phyloP scores from a whole-genome alignment of 768 basidiomycete species.

The Zangia roseola region DNA sequence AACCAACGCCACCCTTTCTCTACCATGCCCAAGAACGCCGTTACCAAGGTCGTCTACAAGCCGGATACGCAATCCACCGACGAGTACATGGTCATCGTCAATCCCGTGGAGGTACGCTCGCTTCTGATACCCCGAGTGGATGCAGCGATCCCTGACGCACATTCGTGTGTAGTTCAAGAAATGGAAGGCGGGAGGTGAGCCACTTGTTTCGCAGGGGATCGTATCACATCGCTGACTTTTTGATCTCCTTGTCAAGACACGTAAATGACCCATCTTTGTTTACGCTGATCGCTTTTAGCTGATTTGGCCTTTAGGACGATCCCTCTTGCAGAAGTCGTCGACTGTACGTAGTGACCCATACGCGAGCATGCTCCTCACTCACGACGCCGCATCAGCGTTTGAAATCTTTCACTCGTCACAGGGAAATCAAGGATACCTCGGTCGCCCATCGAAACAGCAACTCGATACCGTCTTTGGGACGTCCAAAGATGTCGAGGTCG shows the following conservation, averaged over 20 bases:
- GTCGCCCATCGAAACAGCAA: slow-evolving; percentile 77
- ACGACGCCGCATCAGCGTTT: slow-evolving; percentile 50
- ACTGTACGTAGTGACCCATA: slow-evolving; percentile 74
- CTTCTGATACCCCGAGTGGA: not conserved
- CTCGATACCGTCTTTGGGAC: slow-evolving; percentile 73
- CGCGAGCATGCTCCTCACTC: not conserved
- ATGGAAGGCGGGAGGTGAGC: slow-evolving; percentile 78
- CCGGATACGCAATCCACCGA: slow-evolving; percentile 69
- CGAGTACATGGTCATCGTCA: slow-evolving; percentile 70
- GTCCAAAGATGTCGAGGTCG: slow-evolving; percentile 61
- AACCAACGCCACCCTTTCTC: slow-evolving; percentile 2
- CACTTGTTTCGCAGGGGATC: not conserved
- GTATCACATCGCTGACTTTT: slow-evolving; percentile 8
- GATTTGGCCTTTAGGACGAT: slow-evolving; percentile 56
- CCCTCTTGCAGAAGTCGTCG: slow-evolving; percentile 74
- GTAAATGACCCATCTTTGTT: slow-evolving; percentile 40
- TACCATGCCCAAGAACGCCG: slow-evolving; percentile 43
- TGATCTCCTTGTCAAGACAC: slow-evolving; percentile 48
- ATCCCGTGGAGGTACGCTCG: slow-evolving; percentile 55
- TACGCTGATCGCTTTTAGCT: slow-evolving; percentile 2
- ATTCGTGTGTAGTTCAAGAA: slow-evolving; percentile 57
- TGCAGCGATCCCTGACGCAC: slow-evolving; percentile 5
- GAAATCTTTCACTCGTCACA: slow-evolving; percentile 66
- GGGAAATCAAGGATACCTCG: slow-evolving; percentile 75
- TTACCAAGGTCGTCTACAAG: slow-evolving; percentile 79